phyloP scores from a whole-genome alignment of 2,329 filamentous ascomycete species.

The Clonostachys sp. region DNA sequence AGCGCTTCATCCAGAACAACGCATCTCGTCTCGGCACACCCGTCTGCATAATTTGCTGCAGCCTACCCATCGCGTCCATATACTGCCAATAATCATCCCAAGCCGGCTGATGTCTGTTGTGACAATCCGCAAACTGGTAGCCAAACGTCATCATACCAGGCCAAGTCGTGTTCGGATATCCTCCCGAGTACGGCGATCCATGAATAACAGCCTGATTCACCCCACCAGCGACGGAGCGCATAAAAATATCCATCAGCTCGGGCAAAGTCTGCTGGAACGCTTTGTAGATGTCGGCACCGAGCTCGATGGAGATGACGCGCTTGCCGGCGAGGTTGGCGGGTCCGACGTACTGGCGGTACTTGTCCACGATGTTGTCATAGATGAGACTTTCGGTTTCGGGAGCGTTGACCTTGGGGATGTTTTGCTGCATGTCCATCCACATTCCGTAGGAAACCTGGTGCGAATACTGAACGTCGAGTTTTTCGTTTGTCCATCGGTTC shows the following conservation, averaged over 20 bases:
- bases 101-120: conserved; percentile 9
- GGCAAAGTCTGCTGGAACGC: conserved; percentile 10
- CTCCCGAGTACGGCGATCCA: conserved; percentile 29
- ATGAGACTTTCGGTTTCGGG: conserved; percentile 33
- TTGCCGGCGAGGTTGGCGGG: conserved; percentile 29
- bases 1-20: not conserved
- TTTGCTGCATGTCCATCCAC: conserved; percentile 2
- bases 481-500: too few relatives aligned
- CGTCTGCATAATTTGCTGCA: not conserved
- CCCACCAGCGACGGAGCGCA: conserved; percentile 26
- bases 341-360: conserved; percentile 30
- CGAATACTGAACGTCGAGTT: too few relatives aligned
- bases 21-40: not conserved
- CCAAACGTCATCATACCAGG: conserved; percentile 37
- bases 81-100: not conserved
- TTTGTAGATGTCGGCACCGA: conserved; percentile 15
- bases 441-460: too few relatives aligned
- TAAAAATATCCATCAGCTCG: conserved; percentile 1
- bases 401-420: conserved; percentile 25
- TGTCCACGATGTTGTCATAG: conserved; percentile 28
- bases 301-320: conserved; percentile 30
- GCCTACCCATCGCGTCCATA: not conserved
- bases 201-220: conserved; percentile 39
- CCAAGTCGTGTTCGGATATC: conserved; percentile 42
- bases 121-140: conserved; percentile 34